Base-by-base conservation (phyloP, 139 green algal genomes). In the Nannochloris sp. region DNA sequence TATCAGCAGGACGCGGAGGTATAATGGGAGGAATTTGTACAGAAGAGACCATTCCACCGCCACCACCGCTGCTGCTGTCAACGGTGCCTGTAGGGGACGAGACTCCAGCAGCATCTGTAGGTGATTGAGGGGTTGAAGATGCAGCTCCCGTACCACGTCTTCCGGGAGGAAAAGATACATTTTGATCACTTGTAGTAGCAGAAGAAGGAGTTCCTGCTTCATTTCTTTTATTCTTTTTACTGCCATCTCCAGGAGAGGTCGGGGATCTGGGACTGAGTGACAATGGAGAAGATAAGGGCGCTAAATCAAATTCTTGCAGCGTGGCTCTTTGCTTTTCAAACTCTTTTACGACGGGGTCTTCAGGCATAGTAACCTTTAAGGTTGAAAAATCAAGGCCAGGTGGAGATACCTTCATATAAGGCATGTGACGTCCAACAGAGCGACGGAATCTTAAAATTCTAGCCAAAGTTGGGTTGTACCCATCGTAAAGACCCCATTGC, bases 401-500 rank as follows among this genome's bases (percentile, higher is more conserved):
- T 0, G 92, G 91, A 60, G 95, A 90, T 67, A 97, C 92, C 24
- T 76, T 73, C 87, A 97, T 97, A 64, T 67, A 48, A 13, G 92
- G 89, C 71, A 96, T 92, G 71, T 87, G 87, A 34, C 91, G 81
- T 24, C 90, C 92, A 1, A 61, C 51, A 15, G 78, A 74, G 23
- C 65, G 75, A 32, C 79, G 59, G 39, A 70, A 71, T 30, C 79
- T 63, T 64, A 92, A 70, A 37, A 83, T 71, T 79, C 72, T 47
- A 3, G 51, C 64, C 33, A 89, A 71, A 10, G 62, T 51, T 13
- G 66, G 47, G 12, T 47, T 73, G 75, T 83, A 96, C 38, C 90
- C 90, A 62, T 97, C 81, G 69, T 97, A 97, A 57, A 95, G 81
- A 23, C 90, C 90, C 90, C 92, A 97, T 76, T 97, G 92, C 72